A percentile compares a stretch with the other conserved stretches of the same genome.
phyloP scores from a whole-genome alignment of 495 filamentous ascomycete genomes.

The Neurospora cerealis region DNA sequence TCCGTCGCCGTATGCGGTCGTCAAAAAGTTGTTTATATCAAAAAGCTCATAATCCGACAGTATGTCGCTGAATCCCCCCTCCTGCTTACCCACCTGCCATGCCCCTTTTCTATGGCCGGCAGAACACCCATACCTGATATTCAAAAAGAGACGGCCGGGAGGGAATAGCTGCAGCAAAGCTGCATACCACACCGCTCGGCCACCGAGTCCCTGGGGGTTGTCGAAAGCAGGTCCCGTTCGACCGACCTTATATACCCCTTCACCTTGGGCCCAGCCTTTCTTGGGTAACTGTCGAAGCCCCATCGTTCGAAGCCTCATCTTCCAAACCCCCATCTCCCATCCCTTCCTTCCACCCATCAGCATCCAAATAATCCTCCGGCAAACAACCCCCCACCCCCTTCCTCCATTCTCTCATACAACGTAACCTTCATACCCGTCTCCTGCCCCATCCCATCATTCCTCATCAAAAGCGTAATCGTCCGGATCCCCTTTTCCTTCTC shows the following conservation, averaged over 20 bases:
- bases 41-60: background rate
- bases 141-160: background rate
- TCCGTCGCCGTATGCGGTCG: background rate
- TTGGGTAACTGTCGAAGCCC: background rate
- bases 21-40: too few relatives aligned
- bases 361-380: background rate
- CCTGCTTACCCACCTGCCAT: background rate
- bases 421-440: background rate
- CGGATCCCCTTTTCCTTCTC: background rate
- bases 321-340: background rate
- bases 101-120: background rate
- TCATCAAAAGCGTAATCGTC: background rate
- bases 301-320: background rate
- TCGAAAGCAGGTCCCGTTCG: background rate
- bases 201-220: background rate
- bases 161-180: background rate
- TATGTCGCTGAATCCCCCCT: background rate
- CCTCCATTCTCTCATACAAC: conserved; percentile 4
- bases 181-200: background rate
- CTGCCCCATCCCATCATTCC: conserved; percentile 5
- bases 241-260: background rate
- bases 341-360: background rate
- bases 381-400: conserved; percentile 1
- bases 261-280: background rate
- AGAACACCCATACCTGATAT: background rate